Percentiles rank a stretch among this genome's conserved stretches.
Evolutionary conservation across 345 rosid species (phyloP).

Genomic region (Populus pruinosa): DNA sequence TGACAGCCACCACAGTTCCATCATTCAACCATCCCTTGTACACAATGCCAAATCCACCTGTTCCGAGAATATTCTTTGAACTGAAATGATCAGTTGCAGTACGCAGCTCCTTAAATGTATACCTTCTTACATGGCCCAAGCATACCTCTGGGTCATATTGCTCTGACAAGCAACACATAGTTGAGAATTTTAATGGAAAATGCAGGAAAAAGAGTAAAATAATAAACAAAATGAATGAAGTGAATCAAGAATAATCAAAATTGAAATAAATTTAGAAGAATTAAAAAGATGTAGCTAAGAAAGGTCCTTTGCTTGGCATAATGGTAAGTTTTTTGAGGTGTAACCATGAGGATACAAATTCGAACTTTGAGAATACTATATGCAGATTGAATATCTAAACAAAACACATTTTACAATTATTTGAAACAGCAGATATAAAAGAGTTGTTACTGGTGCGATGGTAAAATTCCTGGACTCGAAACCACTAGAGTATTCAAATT

Average conservation of each 20-base stretch:
- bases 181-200: conserved; percentile 5
- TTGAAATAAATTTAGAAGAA: not conserved
- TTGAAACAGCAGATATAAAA: not conserved
- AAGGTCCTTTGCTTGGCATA: not conserved
- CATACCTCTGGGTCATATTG: conserved; percentile 86
- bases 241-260: not conserved
- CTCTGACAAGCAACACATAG: conserved; percentile 44
- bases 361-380: not conserved
- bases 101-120: conserved; percentile 83
- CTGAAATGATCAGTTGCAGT: conserved; percentile 83
- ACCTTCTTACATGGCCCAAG: conserved; percentile 87
- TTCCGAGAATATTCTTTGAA: conserved; percentile 82
- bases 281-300: not conserved
- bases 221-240: not conserved
- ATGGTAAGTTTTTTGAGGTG: not conserved
- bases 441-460: not conserved
- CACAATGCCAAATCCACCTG: conserved; percentile 93
- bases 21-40: conserved; percentile 81
- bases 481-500: not conserved
- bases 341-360: not conserved
- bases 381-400: not conserved
- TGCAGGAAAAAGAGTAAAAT: not conserved
- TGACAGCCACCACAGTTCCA: conserved; percentile 81
- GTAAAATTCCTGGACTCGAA: not conserved
- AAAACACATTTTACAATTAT: not conserved